These are phyloP conservation scores for Cladosporium sp. DNA, from an alignment of 2,329 filamentous ascomycete genomes.

Conservation along the genomic window DNA sequence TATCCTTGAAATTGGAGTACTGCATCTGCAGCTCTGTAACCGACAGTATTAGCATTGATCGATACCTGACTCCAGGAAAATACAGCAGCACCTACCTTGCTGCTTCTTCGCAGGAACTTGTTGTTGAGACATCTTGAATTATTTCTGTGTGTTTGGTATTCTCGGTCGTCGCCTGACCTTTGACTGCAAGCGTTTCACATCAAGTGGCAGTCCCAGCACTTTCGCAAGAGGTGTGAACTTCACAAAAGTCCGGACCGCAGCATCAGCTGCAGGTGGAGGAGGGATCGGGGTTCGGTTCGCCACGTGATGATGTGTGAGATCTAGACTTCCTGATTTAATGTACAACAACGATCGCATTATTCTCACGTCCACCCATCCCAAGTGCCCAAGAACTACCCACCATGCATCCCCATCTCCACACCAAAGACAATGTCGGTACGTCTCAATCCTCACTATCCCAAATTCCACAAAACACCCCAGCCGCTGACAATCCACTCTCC, in stretches of 20 bases:
- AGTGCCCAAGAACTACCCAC: constrained; percentile 13
- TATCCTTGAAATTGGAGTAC: constrained; percentile 71
- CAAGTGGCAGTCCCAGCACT: constrained; percentile 3
- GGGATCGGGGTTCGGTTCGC: too few relatives aligned
- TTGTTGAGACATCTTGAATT: constrained; percentile 43
- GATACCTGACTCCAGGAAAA: not conserved
- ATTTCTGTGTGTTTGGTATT: too few relatives aligned
- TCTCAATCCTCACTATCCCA: constrained; percentile 12
- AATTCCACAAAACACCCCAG: not conserved
- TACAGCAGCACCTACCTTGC: constrained; percentile 52
- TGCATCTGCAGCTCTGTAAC: constrained; percentile 77
- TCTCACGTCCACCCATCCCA: not conserved
- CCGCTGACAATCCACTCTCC: not conserved
- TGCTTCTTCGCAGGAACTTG: constrained; percentile 63
- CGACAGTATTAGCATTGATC: not conserved
- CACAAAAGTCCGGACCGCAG: too few relatives aligned
- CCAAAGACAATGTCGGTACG: constrained; percentile 81
- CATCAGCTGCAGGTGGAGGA: too few relatives aligned
- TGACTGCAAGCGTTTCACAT: constrained; percentile 3
- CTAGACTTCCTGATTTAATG: constrained; percentile 5
- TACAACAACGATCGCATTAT: not conserved
- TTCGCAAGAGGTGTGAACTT: not conserved
- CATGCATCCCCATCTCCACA: constrained; percentile 98
- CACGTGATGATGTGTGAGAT: constrained; percentile 5
- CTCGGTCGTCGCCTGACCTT: too few relatives aligned